These are phyloP conservation scores for Boletus sp. DNA, from an alignment of 768 basidiomycete genomes.

Conservation along the genomic window DNA sequence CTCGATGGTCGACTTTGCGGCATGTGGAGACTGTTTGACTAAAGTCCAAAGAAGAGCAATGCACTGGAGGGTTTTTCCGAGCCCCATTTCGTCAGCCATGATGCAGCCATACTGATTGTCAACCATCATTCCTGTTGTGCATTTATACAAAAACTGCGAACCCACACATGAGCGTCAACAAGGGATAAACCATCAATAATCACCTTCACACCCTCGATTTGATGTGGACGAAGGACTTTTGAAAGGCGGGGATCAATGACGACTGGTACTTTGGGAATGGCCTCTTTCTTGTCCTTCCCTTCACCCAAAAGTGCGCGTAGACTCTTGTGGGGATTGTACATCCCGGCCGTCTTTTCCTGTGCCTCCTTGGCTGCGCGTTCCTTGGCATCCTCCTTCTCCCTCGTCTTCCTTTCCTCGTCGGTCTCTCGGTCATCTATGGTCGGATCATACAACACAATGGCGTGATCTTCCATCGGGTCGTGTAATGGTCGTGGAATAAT, in stretches of 20 bases:
- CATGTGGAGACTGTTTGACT: slow-evolving; percentile 88
- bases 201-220: slow-evolving; percentile 97
- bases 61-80: slow-evolving; percentile 95
- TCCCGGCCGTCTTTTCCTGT: slow-evolving; percentile 62
- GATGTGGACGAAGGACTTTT: slow-evolving; percentile 93
- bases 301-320: slow-evolving; percentile 75
- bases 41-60: slow-evolving; percentile 95
- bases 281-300: slow-evolving; percentile 61
- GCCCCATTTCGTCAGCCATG: slow-evolving; percentile 99
- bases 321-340: slow-evolving; percentile 92
- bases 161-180: slow-evolving; percentile 1
- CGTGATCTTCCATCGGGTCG: slow-evolving; percentile 97
- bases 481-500: slow-evolving; percentile 89
- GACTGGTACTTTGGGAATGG: slow-evolving; percentile 81
- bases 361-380: slow-evolving; percentile 61
- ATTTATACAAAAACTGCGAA: slow-evolving; percentile 86
- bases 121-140: slow-evolving; percentile 89
- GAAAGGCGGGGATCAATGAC: slow-evolving; percentile 89
- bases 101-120: slow-evolving; percentile 93
- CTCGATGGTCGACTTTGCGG: slow-evolving; percentile 85
- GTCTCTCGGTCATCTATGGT: slow-evolving; percentile 92
- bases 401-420: slow-evolving; percentile 74
- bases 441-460: slow-evolving; percentile 95
- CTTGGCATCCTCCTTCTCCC: slow-evolving; percentile 71
- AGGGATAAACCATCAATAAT: slow-evolving; percentile 13